Conservation (phyloP, 2,329 filamentous ascomycete genomes). For the Corniculantispora saksenae region DNA sequence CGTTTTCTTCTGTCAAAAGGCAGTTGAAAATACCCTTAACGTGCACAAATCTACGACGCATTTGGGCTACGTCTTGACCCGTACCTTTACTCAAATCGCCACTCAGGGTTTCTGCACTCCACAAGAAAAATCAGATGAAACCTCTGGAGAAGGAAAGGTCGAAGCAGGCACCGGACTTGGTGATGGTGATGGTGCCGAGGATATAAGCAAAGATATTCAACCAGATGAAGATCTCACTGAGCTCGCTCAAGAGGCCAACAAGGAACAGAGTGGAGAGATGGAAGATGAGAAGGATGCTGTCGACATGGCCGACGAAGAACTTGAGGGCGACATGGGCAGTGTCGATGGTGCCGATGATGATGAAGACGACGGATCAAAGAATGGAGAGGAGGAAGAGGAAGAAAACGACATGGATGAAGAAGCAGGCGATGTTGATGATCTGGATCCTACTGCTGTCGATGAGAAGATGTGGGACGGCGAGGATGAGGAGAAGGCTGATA, state of each 20-base stretch:
- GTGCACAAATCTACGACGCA: constrained; percentile 73
- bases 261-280: constrained; percentile 64
- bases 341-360: constrained; percentile 64
- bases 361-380: constrained; percentile 60
- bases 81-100: constrained; percentile 76
- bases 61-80: constrained; percentile 73
- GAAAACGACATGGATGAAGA: constrained; percentile 86
- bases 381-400: constrained; percentile 64
- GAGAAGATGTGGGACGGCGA: constrained; percentile 99
- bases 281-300: constrained; percentile 82
- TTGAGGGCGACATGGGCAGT: constrained; percentile 79
- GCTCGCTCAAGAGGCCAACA: constrained; percentile 80
- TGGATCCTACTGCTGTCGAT: constrained; percentile 87
- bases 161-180: constrained; percentile 92
- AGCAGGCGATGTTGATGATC: constrained; percentile 84
- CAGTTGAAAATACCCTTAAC: constrained; percentile 58
- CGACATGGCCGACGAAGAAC: constrained; percentile 89
- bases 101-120: constrained; percentile 90
- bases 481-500: constrained; percentile 71
- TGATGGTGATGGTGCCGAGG: constrained; percentile 91
- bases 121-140: constrained; percentile 73
- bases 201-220: constrained; percentile 95
- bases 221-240: constrained; percentile 93
- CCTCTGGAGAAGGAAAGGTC: constrained; percentile 73
- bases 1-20: constrained; percentile 57